A percentile compares a stretch with the other conserved stretches of the same genome.
phyloP scores from a whole-genome alignment of 129 eudicot species.

The Flaveria linearis region DNA sequence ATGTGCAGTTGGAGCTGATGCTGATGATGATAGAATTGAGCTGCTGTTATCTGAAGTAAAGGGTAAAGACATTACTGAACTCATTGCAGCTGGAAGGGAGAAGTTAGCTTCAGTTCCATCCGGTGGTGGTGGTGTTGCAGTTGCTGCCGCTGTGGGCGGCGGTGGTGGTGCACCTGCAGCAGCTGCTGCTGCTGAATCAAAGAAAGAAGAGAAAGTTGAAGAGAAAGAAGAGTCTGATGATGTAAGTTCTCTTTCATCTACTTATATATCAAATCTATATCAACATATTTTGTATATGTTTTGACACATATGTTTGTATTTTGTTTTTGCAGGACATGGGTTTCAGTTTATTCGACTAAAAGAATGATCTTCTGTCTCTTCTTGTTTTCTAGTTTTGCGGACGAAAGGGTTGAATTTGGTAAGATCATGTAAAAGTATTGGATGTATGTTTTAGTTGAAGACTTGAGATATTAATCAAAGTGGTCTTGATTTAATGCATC shows the following conservation, averaged over 20 bases:
- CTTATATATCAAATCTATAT: background rate
- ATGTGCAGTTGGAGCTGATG: slow-evolving; percentile 73
- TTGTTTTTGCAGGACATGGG: slow-evolving; percentile 41
- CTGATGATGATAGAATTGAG: slow-evolving; percentile 59
- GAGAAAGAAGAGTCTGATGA: slow-evolving; percentile 73
- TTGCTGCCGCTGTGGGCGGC: slow-evolving; percentile 33
- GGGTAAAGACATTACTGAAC: slow-evolving; percentile 60
- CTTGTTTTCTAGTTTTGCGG: slow-evolving; percentile 24
- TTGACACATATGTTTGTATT: background rate
- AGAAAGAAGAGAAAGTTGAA: slow-evolving; percentile 67
- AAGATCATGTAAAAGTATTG: slow-evolving; percentile 13
- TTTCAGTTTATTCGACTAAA: slow-evolving; percentile 38
- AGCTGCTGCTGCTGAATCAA: slow-evolving; percentile 44
- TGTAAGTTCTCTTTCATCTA: slow-evolving; percentile 23
- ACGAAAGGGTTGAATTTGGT: slow-evolving; percentile 10
- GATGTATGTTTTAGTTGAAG: slow-evolving; percentile 19
- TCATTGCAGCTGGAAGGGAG: slow-evolving; percentile 72
- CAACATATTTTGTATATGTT: background rate
- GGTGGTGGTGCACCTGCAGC: slow-evolving; percentile 52
- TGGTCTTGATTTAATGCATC: slow-evolving; percentile 23
- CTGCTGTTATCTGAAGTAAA: slow-evolving; percentile 57
- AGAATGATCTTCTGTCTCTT: background rate
- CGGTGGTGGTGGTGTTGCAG: slow-evolving; percentile 56
- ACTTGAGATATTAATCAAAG: slow-evolving; percentile 16
- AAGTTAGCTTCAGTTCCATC: slow-evolving; percentile 70